Evolutionary conservation across 106 monocot genomes (phyloP), one percentile per base, ranked within the genome.

Genomic region (Platanthera guangdongensis): DNA sequence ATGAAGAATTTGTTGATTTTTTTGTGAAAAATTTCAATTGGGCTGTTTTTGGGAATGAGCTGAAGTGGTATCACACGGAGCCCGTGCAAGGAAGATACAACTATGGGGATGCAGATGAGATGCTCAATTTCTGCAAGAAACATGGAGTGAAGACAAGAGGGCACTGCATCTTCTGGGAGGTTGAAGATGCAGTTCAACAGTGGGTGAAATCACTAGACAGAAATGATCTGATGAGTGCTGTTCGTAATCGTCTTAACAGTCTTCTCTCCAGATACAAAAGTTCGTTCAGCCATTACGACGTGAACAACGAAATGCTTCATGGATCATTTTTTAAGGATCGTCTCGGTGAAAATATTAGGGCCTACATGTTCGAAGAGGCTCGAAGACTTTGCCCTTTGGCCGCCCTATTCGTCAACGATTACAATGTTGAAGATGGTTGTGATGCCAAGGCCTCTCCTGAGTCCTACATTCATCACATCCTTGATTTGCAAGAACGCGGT

Each of bases 221-320:
- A 39, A 68, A 84, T 73, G 82, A 93, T 72, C 80, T 97, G 45
- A 83, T 79, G 81, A 50, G 9, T 51, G 86, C 87, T 47, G 79
- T 97, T 19, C 81, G 91, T 51, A 86, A 86, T 78, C 93, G 91
- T 19, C 80, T 97, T 13, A 80, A 49, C 68, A 75, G 74, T 67
- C 75, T 97, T 69, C 81, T 97, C 2, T 75, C 78, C 46, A 84
- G 91, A 73, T 97, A 93, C 52, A 89, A 77, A 84, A 93, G 93
- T 52, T 82, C 79, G 47, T 97, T 97, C 51, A 85, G 69, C 57
- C 93, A 97, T 79, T 87, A 88, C 72, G 96, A 97, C 73, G 96
- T 97, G 55, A 89, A 97, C 77, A 97, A 97, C 75, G 96, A 97
- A 67, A 97, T 97, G 96, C 96, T 97, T 69, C 96, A 97, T 85